A percentile compares a stretch with the other conserved stretches of the same genome.
Conservation (phyloP, 495 filamentous ascomycete genomes). For the Sphaerosporella brunnea region DNA sequence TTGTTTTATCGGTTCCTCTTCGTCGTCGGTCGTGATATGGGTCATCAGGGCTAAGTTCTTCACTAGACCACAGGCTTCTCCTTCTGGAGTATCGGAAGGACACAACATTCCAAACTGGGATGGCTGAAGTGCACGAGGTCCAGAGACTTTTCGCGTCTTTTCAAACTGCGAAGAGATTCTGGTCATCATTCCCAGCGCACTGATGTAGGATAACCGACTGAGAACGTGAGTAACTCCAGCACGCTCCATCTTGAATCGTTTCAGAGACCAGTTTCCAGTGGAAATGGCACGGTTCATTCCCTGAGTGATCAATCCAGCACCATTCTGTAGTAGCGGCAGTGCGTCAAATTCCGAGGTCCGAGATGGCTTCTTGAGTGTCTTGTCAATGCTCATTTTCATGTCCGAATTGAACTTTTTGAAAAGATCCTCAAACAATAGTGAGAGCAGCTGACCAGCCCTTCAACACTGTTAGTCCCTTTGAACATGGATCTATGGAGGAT, state of each 20-base stretch:
- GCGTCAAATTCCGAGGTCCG: slow-evolving; percentile 76
- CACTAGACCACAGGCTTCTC: slow-evolving; percentile 91
- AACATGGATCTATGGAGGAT: neutral
- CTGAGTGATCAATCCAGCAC: slow-evolving; percentile 63
- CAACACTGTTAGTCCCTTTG: slow-evolving; percentile 9
- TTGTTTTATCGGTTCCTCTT: slow-evolving; percentile 70
- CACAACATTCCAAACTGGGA: slow-evolving; percentile 98
- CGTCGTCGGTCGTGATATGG: slow-evolving; percentile 90
- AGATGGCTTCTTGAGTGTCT: slow-evolving; percentile 76
- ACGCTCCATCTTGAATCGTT: slow-evolving; percentile 95
- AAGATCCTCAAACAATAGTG: slow-evolving; percentile 89
- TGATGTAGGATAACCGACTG: slow-evolving; percentile 88
- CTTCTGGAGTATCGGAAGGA: slow-evolving; percentile 91
- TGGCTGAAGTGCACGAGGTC: slow-evolving; percentile 84
- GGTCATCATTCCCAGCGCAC: slow-evolving; percentile 99
- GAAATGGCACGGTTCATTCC: slow-evolving; percentile 89
- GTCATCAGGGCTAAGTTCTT: slow-evolving; percentile 99
- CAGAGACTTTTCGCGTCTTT: slow-evolving; percentile 89
- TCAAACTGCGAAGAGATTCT: slow-evolving; percentile 96
- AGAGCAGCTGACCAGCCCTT: slow-evolving; percentile 69
- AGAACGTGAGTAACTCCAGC: slow-evolving; percentile 94
- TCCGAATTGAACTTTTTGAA: slow-evolving; percentile 86
- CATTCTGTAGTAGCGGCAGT: slow-evolving; percentile 51
- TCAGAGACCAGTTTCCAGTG: slow-evolving; percentile 92
- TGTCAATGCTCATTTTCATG: slow-evolving; percentile 81